These are phyloP conservation scores for Plasmodium adleri DNA, from an alignment of 169 alveolate species.

Conservation along the genomic window DNA sequence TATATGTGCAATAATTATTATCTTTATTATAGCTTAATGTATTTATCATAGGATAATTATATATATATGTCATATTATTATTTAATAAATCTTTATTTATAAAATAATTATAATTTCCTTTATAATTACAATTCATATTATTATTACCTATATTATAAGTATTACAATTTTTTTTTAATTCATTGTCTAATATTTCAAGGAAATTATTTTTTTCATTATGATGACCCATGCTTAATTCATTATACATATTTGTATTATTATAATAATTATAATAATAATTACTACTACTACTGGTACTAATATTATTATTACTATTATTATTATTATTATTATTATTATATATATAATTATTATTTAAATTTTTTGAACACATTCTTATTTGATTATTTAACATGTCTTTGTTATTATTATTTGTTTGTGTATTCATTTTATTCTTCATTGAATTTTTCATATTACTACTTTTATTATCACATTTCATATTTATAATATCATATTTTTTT, in stretches of 20 bases:
- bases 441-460: neutral
- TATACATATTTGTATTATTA: neutral
- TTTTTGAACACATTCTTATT: neutral
- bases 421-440: neutral
- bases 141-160: conserved; percentile 10
- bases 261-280: neutral
- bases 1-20: conserved; percentile 8
- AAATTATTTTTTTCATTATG: neutral
- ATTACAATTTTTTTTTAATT: conserved; percentile 9
- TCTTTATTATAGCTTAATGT: conserved; percentile 33
- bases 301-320: too few relatives aligned
- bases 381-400: neutral
- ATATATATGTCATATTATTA: conserved; percentile 4
- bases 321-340: too few relatives aligned
- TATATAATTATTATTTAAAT: neutral
- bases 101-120: neutral
- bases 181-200: neutral
- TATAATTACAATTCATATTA: neutral
- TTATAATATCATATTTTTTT: too few relatives aligned
- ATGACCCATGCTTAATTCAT: neutral
- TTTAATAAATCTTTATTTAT: conserved; percentile 28
- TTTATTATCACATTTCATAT: too few relatives aligned
- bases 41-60: conserved; percentile 6
- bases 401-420: neutral
- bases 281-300: too few relatives aligned